Base-by-base conservation (phyloP, 768 basidiomycete species). In the Hysterangium stoloniferum region DNA sequence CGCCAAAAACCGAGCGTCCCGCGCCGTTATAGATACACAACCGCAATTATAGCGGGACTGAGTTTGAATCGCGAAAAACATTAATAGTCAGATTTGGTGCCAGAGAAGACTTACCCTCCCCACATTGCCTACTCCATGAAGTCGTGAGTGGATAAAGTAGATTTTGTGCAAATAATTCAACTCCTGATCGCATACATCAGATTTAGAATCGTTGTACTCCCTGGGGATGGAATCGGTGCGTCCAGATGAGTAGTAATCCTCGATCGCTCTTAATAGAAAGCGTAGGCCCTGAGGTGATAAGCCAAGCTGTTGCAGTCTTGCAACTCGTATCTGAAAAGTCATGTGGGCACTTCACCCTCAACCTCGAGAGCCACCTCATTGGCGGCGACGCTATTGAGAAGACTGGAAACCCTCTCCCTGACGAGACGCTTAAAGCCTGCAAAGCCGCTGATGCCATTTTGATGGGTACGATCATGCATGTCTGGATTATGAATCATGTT, bases 201-300 rank as follows among this genome's bases (percentile, higher is more conserved):
- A 48, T 96, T 87, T 68, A 84, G 83, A 56, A 79, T 99, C 63
- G 87, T 82, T 31, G 77, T 94, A 47, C 81, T 99, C 36, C 83
- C 85, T n/a, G 96, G 96, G 45, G 96, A 99, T 68, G 96, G 96
- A 54, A 98, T 99, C 59, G 95, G 94, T 91, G 61, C 36, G 74
- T 61, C 27, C 25, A 20, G 1, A 42, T 1, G 12, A 19, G 25
- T 22, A 28, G 2, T 49, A 35, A 32, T 12, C 41, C 25, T 48
- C 32, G 8, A 20, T 33, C 42, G 9, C 19, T 20, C 25, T n/a
- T n/a, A n/a, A 25, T 40, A 29, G 17, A 46, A 45, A 43, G 24
- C 42, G 45, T 59, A 85, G 95, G 96, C 24, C 96, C 96, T 25
- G 91, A 94, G 61, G 93, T 99, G 27, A 75, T 91, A 24, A 76